phyloP scores from a whole-genome alignment of 2,329 filamentous ascomycete genomes.

The Cordyceps farinosa region DNA sequence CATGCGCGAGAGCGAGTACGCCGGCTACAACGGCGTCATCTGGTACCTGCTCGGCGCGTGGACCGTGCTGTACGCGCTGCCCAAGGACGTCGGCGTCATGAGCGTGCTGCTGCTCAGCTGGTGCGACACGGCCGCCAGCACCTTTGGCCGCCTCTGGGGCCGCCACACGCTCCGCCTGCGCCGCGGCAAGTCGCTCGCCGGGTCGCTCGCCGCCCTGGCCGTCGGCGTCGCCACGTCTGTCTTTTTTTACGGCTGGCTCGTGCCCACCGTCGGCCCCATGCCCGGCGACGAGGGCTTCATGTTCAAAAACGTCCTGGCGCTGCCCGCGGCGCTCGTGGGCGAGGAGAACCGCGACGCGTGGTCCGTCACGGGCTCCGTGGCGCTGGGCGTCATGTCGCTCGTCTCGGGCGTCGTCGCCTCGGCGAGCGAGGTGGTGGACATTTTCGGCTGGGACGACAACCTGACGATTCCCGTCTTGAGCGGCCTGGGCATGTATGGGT shows the following conservation, averaged over 20 bases:
- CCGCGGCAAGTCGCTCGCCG: conserved; percentile 85
- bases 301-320: conserved; percentile 71
- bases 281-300: conserved; percentile 68
- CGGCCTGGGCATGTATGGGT: conserved; percentile 83
- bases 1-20: conserved; percentile 95
- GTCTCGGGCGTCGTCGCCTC: conserved; percentile 88
- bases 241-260: conserved; percentile 85
- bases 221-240: conserved; percentile 80
- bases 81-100: conserved; percentile 90
- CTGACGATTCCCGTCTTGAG: conserved; percentile 92
- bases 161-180: conserved; percentile 83
- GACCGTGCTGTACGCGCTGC: conserved; percentile 79
- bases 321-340: conserved; percentile 59
- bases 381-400: conserved; percentile 75
- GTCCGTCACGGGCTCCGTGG: conserved; percentile 65
- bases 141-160: conserved; percentile 86
- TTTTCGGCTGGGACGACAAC: conserved; percentile 97
- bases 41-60: conserved; percentile 93
- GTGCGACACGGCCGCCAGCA: conserved; percentile 97
- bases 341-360: conserved; percentile 57
- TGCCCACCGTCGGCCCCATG: conserved; percentile 63
- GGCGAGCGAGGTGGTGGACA: conserved; percentile 82
- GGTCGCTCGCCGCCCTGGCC: conserved; percentile 76
- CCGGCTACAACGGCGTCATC: conserved; percentile 94
- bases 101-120: conserved; percentile 87